Conservation (phyloP, 345 rosid species). For the Eucalyptus tenuipes region DNA sequence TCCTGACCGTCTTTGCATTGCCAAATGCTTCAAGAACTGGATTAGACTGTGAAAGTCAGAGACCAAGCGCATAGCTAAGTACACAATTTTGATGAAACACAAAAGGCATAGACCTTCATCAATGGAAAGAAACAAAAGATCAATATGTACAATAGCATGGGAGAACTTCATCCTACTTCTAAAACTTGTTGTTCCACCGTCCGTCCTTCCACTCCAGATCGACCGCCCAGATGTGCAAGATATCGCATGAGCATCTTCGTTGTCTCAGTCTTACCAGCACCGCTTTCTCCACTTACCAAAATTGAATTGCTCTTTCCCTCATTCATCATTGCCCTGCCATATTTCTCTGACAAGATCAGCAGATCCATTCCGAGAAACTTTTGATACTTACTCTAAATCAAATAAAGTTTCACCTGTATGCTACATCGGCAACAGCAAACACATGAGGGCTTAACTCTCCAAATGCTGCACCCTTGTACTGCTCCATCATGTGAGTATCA, state of each 20-base stretch:
- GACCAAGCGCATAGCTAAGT: slow-evolving; percentile 7
- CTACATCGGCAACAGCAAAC: slow-evolving; percentile 98
- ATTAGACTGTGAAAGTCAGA: slow-evolving; percentile 63
- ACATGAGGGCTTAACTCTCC: slow-evolving; percentile 99
- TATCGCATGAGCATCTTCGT: slow-evolving; percentile 99
- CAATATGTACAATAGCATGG: not conserved
- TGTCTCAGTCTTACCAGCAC: slow-evolving; percentile 99
- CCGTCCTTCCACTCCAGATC: slow-evolving; percentile 98
- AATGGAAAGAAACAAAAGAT: not conserved
- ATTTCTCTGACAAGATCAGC: slow-evolving; percentile 13
- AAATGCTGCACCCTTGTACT: slow-evolving; percentile 93
- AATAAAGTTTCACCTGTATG: slow-evolving; percentile 57
- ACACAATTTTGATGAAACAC: not conserved
- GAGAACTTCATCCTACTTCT: slow-evolving; percentile 52
- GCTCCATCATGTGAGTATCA: slow-evolving; percentile 99
- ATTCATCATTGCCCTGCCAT: slow-evolving; percentile 83
- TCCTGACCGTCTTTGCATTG: slow-evolving; percentile 96
- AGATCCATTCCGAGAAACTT: not conserved
- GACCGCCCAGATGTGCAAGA: slow-evolving; percentile 97
- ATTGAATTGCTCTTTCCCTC: slow-evolving; percentile 99
- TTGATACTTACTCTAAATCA: not conserved
- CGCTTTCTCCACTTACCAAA: slow-evolving; percentile 99
- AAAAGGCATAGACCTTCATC: not conserved
- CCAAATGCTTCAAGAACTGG: slow-evolving; percentile 99
- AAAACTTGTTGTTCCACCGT: slow-evolving; percentile 99